A percentile compares a stretch with the other conserved stretches of the same genome.
Conservation (phyloP, 805 yeast species). For the Candida sithepensis region DNA sequence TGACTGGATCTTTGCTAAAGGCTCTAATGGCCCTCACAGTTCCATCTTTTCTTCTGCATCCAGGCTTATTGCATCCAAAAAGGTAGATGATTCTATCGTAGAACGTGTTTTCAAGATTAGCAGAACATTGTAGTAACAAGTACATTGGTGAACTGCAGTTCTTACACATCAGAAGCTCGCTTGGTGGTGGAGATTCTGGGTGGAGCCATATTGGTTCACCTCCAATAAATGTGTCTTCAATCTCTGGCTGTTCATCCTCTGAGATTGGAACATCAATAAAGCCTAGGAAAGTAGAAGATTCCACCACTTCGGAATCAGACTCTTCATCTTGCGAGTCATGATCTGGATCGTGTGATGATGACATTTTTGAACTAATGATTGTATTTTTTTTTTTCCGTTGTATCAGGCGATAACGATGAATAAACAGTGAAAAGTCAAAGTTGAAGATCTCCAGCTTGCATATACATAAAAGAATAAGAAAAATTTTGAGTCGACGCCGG, state of each 20-base stretch:
- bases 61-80: slow-evolving; percentile 62
- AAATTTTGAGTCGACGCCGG: too few relatives aligned
- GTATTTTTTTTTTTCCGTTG: too few relatives aligned
- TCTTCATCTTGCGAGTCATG: slow-evolving; percentile 13
- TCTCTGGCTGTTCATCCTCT: slow-evolving; percentile 40
- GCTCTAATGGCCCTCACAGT: slow-evolving; percentile 77
- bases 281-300: slow-evolving; percentile 50
- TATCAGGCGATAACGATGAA: too few relatives aligned
- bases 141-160: slow-evolving; percentile 63
- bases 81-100: slow-evolving; percentile 83
- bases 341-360: slow-evolving; percentile 11
- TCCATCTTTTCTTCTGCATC: slow-evolving; percentile 69
- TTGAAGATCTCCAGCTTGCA: too few relatives aligned
- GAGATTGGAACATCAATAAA: slow-evolving; percentile 60
- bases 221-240: slow-evolving; percentile 78
- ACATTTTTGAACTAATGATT: not conserved
- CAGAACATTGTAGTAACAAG: slow-evolving; percentile 71
- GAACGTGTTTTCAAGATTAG: slow-evolving; percentile 66
- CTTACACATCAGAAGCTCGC: slow-evolving; percentile 54
- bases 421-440: too few relatives aligned
- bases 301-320: slow-evolving; percentile 1
- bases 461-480: too few relatives aligned
- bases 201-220: slow-evolving; percentile 74
- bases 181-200: slow-evolving; percentile 52
- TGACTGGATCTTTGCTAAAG: slow-evolving; percentile 53